Percentiles rank a stretch among this genome's conserved stretches.
Evolutionary conservation across 2,329 filamentous ascomycete genomes (phyloP).

Genomic region (Coniochaeta prunicola): DNA sequence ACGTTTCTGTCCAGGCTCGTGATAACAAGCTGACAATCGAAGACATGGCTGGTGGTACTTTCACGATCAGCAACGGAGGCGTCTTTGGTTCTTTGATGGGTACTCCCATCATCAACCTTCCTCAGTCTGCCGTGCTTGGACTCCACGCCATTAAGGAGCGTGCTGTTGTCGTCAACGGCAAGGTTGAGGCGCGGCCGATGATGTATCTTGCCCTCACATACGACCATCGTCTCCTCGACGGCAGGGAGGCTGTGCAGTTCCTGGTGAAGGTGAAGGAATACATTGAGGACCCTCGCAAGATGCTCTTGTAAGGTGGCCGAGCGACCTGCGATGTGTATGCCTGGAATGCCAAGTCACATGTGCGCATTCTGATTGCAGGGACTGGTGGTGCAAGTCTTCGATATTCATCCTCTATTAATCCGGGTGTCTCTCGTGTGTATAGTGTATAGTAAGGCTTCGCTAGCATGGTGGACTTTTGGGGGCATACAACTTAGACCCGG

Average conservation of each 20-base stretch:
- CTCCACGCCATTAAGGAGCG: slow-evolving; percentile 96
- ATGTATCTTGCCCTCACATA: slow-evolving; percentile 99
- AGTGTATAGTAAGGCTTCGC: slow-evolving; percentile 1
- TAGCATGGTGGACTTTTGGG: not conserved
- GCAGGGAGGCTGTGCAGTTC: slow-evolving; percentile 92
- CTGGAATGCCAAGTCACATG: not conserved
- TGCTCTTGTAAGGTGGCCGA: slow-evolving; percentile 55
- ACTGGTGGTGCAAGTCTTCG: not conserved
- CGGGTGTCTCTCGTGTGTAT: not conserved
- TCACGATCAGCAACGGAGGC: slow-evolving; percentile 95
- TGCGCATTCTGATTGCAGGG: not conserved
- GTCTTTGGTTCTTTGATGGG: slow-evolving; percentile 97
- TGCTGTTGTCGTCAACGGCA: slow-evolving; percentile 82
- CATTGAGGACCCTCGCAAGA: slow-evolving; percentile 89
- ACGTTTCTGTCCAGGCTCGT: slow-evolving; percentile 55
- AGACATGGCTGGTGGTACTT: slow-evolving; percentile 97
- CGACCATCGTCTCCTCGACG: slow-evolving; percentile 92
- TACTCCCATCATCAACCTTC: slow-evolving; percentile 96
- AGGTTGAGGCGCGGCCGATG: slow-evolving; percentile 96
- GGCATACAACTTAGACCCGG: not conserved
- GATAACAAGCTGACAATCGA: slow-evolving; percentile 97
- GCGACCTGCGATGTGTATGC: not conserved
- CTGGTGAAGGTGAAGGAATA: slow-evolving; percentile 96
- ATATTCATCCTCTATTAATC: slow-evolving; percentile 1
- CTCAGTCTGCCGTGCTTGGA: slow-evolving; percentile 85